Conservation (phyloP, 176 grass and related monocot genomes). For the bread wheat (Triticum aestivum) region IWGSC_CS_RefSeq_v2.1 NC_057812.1:656406186-656406685, state of each 20-base stretch:
- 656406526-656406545: background rate
- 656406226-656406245: background rate
- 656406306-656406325: background rate
- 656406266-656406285: background rate
- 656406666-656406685: background rate
- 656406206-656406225: background rate
- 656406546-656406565: background rate
- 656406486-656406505: background rate
- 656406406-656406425: background rate
- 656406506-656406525: background rate
- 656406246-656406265: background rate
- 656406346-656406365: background rate
- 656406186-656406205: background rate
- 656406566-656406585: background rate
- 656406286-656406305: background rate
- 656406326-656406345: background rate
- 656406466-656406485: background rate
- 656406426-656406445: background rate
- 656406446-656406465: background rate
- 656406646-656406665: background rate
- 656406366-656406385: background rate
- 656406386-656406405: background rate
- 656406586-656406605: background rate
- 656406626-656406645: conserved; percentile 7
- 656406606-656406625: conserved; percentile 4